phyloP scores from a whole-genome alignment of 306 rosid species.

The Myrica gale region DNA sequence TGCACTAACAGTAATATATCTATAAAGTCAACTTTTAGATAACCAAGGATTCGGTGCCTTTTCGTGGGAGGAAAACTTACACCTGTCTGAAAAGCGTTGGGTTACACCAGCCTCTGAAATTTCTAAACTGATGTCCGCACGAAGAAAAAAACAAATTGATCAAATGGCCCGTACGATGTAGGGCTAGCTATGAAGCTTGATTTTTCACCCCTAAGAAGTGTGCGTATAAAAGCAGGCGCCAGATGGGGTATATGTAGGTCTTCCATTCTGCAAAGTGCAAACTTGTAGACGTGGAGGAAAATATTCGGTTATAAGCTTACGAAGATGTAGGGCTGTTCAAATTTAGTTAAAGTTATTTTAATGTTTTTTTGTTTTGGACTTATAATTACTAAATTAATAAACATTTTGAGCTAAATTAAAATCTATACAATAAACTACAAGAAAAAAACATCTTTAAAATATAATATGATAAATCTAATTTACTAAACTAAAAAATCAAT shows the following conservation, averaged over 20 bases:
- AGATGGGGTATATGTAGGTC: not conserved
- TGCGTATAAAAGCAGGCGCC: not conserved
- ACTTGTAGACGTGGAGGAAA: not conserved
- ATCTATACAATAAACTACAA: no score
- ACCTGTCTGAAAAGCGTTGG: not conserved
- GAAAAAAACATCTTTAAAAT: no score
- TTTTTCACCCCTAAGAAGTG: not conserved
- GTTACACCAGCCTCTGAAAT: not conserved
- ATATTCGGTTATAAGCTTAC: no score
- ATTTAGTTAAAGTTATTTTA: no score
- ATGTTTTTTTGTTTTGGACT: no score
- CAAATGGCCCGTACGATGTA: no score
- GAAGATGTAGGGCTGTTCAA: no score
- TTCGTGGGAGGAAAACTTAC: constrained; percentile 4
- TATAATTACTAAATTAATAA: no score
- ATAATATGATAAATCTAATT: no score
- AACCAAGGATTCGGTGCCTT: not conserved
- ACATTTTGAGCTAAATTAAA: no score
- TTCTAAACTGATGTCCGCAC: not conserved
- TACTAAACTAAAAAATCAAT: no score
- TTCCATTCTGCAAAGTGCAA: not conserved
- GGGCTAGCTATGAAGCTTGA: no score
- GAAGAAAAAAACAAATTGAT: not conserved
- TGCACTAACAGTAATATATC: not conserved
- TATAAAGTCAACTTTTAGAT: not conserved